Evolutionary conservation across 2,329 filamentous ascomycete genomes (phyloP).

Genomic region (Mycogone perniciosa): DNA sequence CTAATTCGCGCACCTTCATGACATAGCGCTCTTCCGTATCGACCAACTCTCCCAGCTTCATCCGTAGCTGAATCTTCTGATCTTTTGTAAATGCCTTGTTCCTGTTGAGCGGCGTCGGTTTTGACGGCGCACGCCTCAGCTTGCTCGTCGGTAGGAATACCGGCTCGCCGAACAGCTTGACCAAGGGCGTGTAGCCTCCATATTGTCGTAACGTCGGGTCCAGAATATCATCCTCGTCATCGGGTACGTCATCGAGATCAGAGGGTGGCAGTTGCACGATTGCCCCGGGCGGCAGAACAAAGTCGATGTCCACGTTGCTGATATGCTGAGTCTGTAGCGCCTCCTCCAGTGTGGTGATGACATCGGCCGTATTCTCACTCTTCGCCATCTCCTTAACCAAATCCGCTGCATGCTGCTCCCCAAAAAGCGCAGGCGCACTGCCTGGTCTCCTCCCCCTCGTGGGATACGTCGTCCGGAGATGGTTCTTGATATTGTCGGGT

Average conservation of each 20-base stretch:
- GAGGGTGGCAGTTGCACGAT: slow-evolving; percentile 59
- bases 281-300: slow-evolving; percentile 73
- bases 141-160: slow-evolving; percentile 83
- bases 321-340: slow-evolving; percentile 76
- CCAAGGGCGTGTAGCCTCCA: slow-evolving; percentile 67
- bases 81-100: slow-evolving; percentile 71
- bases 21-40: slow-evolving; percentile 95
- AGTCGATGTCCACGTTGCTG: slow-evolving; percentile 79
- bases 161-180: slow-evolving; percentile 75
- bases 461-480: slow-evolving; percentile 56
- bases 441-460: slow-evolving; percentile 53
- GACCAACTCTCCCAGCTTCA: slow-evolving; percentile 84
- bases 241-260: slow-evolving; percentile 52
- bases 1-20: slow-evolving; percentile 74
- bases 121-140: slow-evolving; percentile 78
- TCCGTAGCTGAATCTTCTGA: slow-evolving; percentile 77
- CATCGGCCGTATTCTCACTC: slow-evolving; percentile 68
- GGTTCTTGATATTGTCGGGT: slow-evolving; percentile 65
- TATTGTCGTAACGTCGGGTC: slow-evolving; percentile 64
- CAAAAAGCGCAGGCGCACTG: slow-evolving; percentile 66
- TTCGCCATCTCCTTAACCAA: slow-evolving; percentile 77
- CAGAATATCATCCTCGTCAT: slow-evolving; percentile 59
- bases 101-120: slow-evolving; percentile 72
- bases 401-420: slow-evolving; percentile 88
- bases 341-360: slow-evolving; percentile 65